phyloP scores from a whole-genome alignment of 2,329 filamentous ascomycete species.

The Xylaria hypoxylon region DNA sequence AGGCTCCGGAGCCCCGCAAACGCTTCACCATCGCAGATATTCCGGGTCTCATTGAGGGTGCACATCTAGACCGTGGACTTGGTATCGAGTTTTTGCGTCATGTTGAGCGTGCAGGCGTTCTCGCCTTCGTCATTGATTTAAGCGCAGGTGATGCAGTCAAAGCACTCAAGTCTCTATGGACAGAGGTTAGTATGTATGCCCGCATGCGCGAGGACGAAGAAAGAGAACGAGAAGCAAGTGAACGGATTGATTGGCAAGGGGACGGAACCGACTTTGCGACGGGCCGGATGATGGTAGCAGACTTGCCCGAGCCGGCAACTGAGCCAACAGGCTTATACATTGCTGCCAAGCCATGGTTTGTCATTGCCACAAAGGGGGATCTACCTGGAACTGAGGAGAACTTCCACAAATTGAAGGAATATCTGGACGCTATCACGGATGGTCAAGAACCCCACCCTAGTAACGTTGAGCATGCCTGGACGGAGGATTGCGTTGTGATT shows the following conservation, averaged over 20 bases:
- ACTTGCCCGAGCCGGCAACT: slow-evolving; percentile 26
- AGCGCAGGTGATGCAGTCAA: slow-evolving; percentile 80
- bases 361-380: slow-evolving; percentile 94
- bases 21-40: slow-evolving; percentile 96
- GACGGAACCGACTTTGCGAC: slow-evolving; percentile 55
- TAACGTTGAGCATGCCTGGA: slow-evolving; percentile 68
- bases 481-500: slow-evolving; percentile 74
- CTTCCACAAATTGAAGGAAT: slow-evolving; percentile 75
- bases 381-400: slow-evolving; percentile 81
- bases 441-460: slow-evolving; percentile 79
- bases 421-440: slow-evolving; percentile 74
- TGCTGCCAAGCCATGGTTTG: slow-evolving; percentile 95
- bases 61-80: slow-evolving; percentile 90
- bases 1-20: slow-evolving; percentile 68
- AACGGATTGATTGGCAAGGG: slow-evolving; percentile 68
- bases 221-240: slow-evolving; percentile 69
- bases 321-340: slow-evolving; percentile 71
- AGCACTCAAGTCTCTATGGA: slow-evolving; percentile 86
- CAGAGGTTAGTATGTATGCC: slow-evolving; percentile 88
- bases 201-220: slow-evolving; percentile 81
- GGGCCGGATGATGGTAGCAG: slow-evolving; percentile 50
- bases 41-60: slow-evolving; percentile 90
- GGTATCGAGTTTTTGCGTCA: slow-evolving; percentile 93
- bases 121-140: slow-evolving; percentile 94
- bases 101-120: slow-evolving; percentile 90